Percentiles rank a stretch among this genome's conserved stretches.
Conservation (phyloP, 768 basidiomycete species). For the Naganishia kalamii region DNA sequence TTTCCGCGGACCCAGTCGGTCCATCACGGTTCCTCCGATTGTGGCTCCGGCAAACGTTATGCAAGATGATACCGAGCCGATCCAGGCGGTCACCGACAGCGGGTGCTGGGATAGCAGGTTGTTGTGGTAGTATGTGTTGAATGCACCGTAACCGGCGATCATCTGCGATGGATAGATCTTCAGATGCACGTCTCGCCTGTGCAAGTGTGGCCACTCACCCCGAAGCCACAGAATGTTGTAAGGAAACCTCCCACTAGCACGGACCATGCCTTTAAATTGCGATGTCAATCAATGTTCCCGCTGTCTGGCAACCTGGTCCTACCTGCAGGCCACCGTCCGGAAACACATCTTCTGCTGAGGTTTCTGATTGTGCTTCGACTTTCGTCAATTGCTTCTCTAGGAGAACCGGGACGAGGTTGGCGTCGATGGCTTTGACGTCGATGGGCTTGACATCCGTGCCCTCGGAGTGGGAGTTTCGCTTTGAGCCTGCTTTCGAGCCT, state of each 20-base stretch:
- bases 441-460: background rate
- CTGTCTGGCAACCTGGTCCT: background rate
- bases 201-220: conserved; percentile 6
- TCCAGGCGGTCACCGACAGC: conserved; percentile 20
- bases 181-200: background rate
- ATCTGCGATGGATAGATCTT: conserved; percentile 1
- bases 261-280: conserved; percentile 9
- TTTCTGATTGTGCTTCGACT: background rate
- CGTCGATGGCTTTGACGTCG: background rate
- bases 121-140: conserved; percentile 24
- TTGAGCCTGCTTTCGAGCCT: background rate
- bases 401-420: background rate
- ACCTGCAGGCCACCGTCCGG: conserved; percentile 18
- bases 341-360: conserved; percentile 1
- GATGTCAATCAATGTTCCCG: background rate
- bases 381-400: conserved; percentile 7
- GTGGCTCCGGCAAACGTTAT: conserved; percentile 18
- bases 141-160: conserved; percentile 21
- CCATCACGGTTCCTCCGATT: conserved; percentile 17
- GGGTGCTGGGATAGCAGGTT: conserved; percentile 16
- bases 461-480: conserved; percentile 12
- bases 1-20: conserved; percentile 15
- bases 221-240: conserved; percentile 21
- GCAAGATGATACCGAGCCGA: conserved; percentile 17
- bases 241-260: conserved; percentile 20